A percentile compares a stretch with the other conserved stretches of the same genome.
Conservation (phyloP, 2,329 filamentous ascomycete species). For the Trichoderma endophyticum region DNA sequence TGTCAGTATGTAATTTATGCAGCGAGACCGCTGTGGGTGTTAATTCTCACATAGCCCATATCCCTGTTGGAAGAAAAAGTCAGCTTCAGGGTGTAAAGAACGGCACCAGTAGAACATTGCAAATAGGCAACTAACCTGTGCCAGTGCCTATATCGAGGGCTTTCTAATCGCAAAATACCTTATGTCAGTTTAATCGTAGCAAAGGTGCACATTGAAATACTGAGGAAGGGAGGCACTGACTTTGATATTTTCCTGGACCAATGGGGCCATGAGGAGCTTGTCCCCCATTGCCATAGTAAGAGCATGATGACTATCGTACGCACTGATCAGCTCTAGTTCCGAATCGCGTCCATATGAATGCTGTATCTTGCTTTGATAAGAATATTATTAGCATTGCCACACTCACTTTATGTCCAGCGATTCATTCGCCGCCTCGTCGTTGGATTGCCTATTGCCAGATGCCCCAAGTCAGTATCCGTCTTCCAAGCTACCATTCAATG, state of each 20-base stretch:
- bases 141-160: conserved; percentile 31
- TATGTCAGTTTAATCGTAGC: background rate
- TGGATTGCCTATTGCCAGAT: conserved; percentile 16
- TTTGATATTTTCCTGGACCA: conserved; percentile 15
- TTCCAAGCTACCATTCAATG: background rate
- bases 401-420: conserved; percentile 21
- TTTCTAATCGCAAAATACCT: conserved; percentile 18
- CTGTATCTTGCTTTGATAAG: background rate
- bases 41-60: conserved; percentile 20
- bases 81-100: background rate
- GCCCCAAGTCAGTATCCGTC: background rate
- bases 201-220: background rate
- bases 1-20: conserved; percentile 39
- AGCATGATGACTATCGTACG: conserved; percentile 20
- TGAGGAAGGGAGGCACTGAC: background rate
- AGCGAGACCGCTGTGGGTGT: conserved; percentile 20
- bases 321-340: background rate
- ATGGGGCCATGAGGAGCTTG: conserved; percentile 26
- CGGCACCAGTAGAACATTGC: background rate
- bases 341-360: background rate
- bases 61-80: background rate
- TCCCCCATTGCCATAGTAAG: conserved; percentile 29
- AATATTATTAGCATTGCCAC: background rate
- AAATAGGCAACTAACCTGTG: conserved; percentile 19
- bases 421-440: conserved; percentile 26